phyloP scores from a whole-genome alignment of 768 basidiomycete genomes.

The Lanmaoa pseudosensibilis region DNA sequence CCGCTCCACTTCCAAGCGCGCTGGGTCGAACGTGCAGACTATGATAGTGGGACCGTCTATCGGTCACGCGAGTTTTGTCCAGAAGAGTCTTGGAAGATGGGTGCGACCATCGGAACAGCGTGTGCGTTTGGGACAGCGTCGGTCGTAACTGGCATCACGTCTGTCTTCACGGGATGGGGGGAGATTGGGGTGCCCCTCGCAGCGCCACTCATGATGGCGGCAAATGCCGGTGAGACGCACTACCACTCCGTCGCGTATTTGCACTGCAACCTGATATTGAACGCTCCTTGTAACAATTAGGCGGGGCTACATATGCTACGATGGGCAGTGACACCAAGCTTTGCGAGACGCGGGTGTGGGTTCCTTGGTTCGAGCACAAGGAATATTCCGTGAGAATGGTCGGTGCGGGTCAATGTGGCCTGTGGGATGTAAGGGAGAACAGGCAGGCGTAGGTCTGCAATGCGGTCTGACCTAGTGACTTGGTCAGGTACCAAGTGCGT shows the following conservation, averaged over 20 bases:
- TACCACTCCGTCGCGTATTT: neutral
- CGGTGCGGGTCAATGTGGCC: neutral
- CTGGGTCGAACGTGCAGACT: constrained; percentile 15
- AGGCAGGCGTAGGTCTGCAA: constrained; percentile 2
- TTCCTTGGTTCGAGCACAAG: constrained; percentile 24
- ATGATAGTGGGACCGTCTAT: constrained; percentile 4
- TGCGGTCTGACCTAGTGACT: no score
- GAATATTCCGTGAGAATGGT: constrained; percentile 19
- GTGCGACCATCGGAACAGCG: constrained; percentile 13
- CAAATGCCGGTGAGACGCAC: constrained; percentile 7
- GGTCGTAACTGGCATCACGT: constrained; percentile 10
- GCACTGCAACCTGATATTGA: neutral
- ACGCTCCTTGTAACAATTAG: neutral
- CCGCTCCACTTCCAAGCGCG: constrained; percentile 12
- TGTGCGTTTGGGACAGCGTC: constrained; percentile 24
- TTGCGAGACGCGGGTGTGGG: constrained; percentile 22
- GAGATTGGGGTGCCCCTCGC: neutral
- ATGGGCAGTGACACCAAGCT: constrained; percentile 5
- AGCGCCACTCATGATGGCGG: constrained; percentile 10
- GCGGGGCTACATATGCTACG: constrained; percentile 6
- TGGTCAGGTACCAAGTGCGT: no score
- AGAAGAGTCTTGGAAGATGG: constrained; percentile 21
- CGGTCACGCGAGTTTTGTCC: constrained; percentile 14
- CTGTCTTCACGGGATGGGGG: constrained; percentile 2
- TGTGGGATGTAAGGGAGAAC: constrained; percentile 22